Evolutionary conservation across 441 rosid genomes (phyloP), one percentile per base, ranked within the genome.

Genomic region (Arabidopsis hybrid): DNA sequence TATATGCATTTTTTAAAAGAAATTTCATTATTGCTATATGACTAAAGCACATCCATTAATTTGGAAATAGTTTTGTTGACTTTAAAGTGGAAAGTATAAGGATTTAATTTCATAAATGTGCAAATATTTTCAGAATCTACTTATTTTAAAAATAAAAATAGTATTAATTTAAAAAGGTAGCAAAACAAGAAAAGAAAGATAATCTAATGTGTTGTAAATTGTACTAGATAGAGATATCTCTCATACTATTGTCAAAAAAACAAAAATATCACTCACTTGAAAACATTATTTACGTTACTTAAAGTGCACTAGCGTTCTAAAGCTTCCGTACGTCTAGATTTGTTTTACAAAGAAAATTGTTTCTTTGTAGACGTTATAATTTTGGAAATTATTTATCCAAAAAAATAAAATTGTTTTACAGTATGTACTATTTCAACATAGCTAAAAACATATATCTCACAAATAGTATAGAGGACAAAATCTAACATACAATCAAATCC

Each of bases 101-200:
- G 53, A 16, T 62, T 62, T 17, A 7, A 32, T 32, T 72, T 32
- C 38, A 53, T 51, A 61, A 61, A 16, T 71, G 18, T 5, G 35
- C 7, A 50, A 17, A 7, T 51, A 47, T 14, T n/a, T 47, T 49
- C 38, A 49, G 8, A 38, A 38, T 71, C 66, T 47, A 69, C 39
- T 2, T 31, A 16, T 43, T 34, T 31, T 12, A 42, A 32, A 2
- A 26, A 26, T 26, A 26, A 26, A 26, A 26, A 26, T 26, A 26
- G 29, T 26, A 26, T 26, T 17, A 6, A 12, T 13, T 32, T 40
- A 40, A 40, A 40, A 60, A 70, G 21, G 9, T 60, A 71, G 32
- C 18, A 10, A 60, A 60, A 16, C 9, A 26, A 17, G n/a, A 7
- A 21, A 13, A 39, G 17, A 36, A 35, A 43, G 7, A 5, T 21